These are phyloP conservation scores for Artemisia tridentata DNA, from an alignment of 129 eudicot species.

Conservation along the genomic window DNA sequence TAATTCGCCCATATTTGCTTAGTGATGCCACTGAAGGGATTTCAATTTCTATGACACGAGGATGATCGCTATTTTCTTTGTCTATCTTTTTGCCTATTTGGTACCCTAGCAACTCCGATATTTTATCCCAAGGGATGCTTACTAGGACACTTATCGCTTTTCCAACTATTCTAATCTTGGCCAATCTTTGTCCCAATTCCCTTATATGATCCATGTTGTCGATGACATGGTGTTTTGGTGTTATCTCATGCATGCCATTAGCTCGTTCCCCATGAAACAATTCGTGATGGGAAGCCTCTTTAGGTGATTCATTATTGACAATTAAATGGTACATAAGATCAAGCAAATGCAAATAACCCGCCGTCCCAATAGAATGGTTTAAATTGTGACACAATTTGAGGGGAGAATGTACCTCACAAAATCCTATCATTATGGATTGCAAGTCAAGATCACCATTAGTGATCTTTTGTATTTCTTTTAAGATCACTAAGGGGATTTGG, in stretches of 20 bases:
- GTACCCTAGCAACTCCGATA: slow-evolving; percentile 25
- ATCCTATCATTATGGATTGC: slow-evolving; percentile 19
- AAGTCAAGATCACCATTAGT: slow-evolving; percentile 15
- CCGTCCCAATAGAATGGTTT: neutral
- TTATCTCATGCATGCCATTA: neutral
- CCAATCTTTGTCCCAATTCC: slow-evolving; percentile 30
- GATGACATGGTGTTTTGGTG: slow-evolving; percentile 1
- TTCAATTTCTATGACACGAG: slow-evolving; percentile 30
- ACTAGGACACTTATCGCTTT: slow-evolving; percentile 24
- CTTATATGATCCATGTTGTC: slow-evolving; percentile 22
- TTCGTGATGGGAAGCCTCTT: neutral
- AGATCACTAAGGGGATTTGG: slow-evolving; percentile 38
- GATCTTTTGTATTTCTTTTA: slow-evolving; percentile 32
- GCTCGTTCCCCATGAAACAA: neutral
- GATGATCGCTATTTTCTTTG: slow-evolving; percentile 24
- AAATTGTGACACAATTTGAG: slow-evolving; percentile 18
- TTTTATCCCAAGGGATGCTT: slow-evolving; percentile 39
- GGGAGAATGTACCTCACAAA: slow-evolving; percentile 44
- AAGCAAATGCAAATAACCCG: slow-evolving; percentile 32
- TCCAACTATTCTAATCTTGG: slow-evolving; percentile 15
- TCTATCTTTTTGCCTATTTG: neutral
- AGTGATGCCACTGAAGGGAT: slow-evolving; percentile 43
- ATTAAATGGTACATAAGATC: slow-evolving; percentile 40
- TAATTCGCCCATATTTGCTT: slow-evolving; percentile 17
- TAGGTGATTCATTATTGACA: slow-evolving; percentile 15